Evolutionary conservation across 768 basidiomycete genomes (phyloP).

Genomic region (Hortiboletus flavorubellus): DNA sequence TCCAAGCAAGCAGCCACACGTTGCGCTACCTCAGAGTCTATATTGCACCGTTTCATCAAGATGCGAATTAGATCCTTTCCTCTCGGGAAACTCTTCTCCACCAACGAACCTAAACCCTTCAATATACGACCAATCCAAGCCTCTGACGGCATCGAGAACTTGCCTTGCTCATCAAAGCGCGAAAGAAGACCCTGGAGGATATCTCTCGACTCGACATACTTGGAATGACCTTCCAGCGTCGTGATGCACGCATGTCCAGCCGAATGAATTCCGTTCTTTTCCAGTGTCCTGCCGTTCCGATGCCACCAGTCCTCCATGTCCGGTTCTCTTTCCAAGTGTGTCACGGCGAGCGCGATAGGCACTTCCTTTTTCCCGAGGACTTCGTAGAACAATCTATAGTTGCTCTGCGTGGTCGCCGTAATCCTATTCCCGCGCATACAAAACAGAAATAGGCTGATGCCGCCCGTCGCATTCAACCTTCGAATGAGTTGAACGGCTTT

Average conservation of each 20-base stretch:
- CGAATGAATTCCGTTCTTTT: slow-evolving; percentile 19
- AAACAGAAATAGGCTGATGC: slow-evolving; percentile 40
- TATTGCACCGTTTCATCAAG: slow-evolving; percentile 27
- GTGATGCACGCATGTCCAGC: slow-evolving; percentile 34
- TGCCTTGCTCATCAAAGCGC: slow-evolving; percentile 24
- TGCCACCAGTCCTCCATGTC: slow-evolving; percentile 36
- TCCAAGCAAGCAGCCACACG: slow-evolving; percentile 22
- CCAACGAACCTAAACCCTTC: slow-evolving; percentile 21
- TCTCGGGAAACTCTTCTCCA: slow-evolving; percentile 17
- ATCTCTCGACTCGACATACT: slow-evolving; percentile 30
- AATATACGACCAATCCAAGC: slow-evolving; percentile 25
- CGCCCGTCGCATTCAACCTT: slow-evolving; percentile 28
- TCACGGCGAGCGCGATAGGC: slow-evolving; percentile 38
- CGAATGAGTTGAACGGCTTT: slow-evolving; percentile 34
- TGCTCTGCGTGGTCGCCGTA: slow-evolving; percentile 24
- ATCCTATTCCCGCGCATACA: slow-evolving; percentile 39
- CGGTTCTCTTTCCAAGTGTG: slow-evolving; percentile 35
- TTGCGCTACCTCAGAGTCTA: slow-evolving; percentile 23
- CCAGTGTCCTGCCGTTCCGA: slow-evolving; percentile 20
- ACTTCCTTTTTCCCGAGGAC: slow-evolving; percentile 33
- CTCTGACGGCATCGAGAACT: slow-evolving; percentile 30
- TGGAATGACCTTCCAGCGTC: slow-evolving; percentile 21
- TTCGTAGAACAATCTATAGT: slow-evolving; percentile 24
- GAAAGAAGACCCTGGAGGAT: slow-evolving; percentile 20
- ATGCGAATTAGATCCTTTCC: slow-evolving; percentile 24